Evolutionary conservation across 352 stramenopile genomes (phyloP).

Genomic region (Peronospora tabacina): DNA sequence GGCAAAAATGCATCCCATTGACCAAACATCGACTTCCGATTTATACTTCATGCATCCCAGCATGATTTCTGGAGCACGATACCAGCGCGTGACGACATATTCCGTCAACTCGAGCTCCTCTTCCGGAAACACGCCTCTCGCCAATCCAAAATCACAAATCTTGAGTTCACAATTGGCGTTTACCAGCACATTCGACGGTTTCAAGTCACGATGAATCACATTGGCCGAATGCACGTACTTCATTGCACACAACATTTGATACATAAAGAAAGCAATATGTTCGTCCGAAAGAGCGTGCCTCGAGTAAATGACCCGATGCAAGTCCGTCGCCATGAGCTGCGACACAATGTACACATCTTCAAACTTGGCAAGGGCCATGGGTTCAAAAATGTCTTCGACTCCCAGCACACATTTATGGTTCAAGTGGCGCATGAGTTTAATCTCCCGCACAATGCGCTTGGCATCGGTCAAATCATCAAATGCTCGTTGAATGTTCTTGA

Average conservation of each 20-base stretch:
- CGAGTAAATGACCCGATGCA: slow-evolving; percentile 88
- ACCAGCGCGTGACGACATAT: slow-evolving; percentile 91
- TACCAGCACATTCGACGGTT: slow-evolving; percentile 96
- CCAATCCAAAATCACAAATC: slow-evolving; percentile 86
- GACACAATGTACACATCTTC: slow-evolving; percentile 89
- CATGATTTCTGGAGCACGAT: slow-evolving; percentile 85
- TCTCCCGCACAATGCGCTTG: slow-evolving; percentile 97
- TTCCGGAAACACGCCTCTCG: slow-evolving; percentile 69
- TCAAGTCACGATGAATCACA: slow-evolving; percentile 94
- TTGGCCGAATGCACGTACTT: slow-evolving; percentile 91
- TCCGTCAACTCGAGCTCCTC: slow-evolving; percentile 86
- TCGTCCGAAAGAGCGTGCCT: slow-evolving; percentile 75
- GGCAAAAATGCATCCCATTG: slow-evolving; percentile 98
- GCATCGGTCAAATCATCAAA: slow-evolving; percentile 98
- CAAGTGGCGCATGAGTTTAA: slow-evolving; percentile 90
- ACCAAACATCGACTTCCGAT: slow-evolving; percentile 89
- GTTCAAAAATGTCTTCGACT: slow-evolving; percentile 73
- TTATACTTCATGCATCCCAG: slow-evolving; percentile 85
- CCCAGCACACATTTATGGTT: slow-evolving; percentile 85
- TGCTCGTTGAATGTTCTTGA: slow-evolving; percentile 92
- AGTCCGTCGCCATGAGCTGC: slow-evolving; percentile 87
- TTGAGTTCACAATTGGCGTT: slow-evolving; percentile 89
- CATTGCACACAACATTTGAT: slow-evolving; percentile 87
- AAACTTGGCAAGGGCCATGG: slow-evolving; percentile 58
- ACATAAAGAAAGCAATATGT: slow-evolving; percentile 88